A percentile compares a stretch with the other conserved stretches of the same genome.
Conservation (phyloP, 1,139 yeast genomes). For the Suhomyces atakaporum region DNA sequence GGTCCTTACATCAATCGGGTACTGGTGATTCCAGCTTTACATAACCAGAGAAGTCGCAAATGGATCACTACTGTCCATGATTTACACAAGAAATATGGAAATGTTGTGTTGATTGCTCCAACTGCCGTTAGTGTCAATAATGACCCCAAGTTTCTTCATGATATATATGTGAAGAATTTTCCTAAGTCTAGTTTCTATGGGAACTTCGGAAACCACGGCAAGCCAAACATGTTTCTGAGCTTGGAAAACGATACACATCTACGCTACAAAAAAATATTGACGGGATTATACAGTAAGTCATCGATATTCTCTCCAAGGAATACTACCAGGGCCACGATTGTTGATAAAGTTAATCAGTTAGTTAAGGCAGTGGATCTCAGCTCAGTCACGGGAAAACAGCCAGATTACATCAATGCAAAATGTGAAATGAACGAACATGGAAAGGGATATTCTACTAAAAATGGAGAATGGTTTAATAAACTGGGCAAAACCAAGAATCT, state of each 20-base stretch:
- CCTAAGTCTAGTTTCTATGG: conserved; percentile 64
- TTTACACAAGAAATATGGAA: conserved; percentile 60
- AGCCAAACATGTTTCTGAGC: conserved; percentile 59
- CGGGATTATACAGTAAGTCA: conserved; percentile 53
- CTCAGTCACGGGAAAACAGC: conserved; percentile 36
- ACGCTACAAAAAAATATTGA: conserved; percentile 48
- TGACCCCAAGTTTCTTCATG: conserved; percentile 48
- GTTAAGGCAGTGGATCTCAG: conserved; percentile 28
- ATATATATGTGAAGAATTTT: conserved; percentile 58
- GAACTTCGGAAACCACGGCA: conserved; percentile 61
- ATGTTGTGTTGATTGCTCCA: conserved; percentile 62
- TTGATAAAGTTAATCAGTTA: conserved; percentile 29
- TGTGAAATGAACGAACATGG: conserved; percentile 38
- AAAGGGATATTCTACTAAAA: conserved; percentile 26
- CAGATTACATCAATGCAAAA: conserved; percentile 37
- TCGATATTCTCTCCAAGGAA: conserved; percentile 36
- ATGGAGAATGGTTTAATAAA: conserved; percentile 33
- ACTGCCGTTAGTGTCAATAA: conserved; percentile 62
- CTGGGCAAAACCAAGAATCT: conserved; percentile 23
- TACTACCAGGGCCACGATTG: conserved; percentile 26
- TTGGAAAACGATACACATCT: conserved; percentile 52
- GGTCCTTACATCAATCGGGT: conserved; percentile 61
- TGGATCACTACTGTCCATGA: conserved; percentile 54
- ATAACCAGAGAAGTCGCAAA: conserved; percentile 52
- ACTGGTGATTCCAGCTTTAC: conserved; percentile 49